A percentile compares a stretch with the other conserved stretches of the same genome.
Evolutionary conservation across 208 protist genomes (phyloP).

Genomic region (Trichomonas tenax): DNA sequence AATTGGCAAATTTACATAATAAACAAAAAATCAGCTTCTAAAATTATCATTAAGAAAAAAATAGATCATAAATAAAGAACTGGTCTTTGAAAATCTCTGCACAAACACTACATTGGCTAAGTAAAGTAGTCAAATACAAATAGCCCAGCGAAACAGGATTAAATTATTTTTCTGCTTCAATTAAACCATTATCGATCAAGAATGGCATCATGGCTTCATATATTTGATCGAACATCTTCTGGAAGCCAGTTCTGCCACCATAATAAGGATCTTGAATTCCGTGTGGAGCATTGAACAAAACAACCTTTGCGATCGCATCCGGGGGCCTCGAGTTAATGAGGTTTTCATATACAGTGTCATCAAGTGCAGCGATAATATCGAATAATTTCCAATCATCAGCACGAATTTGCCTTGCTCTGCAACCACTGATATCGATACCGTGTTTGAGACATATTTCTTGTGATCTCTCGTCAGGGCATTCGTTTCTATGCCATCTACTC

Average conservation of each 20-base stretch:
- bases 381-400: not conserved
- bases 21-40: too few relatives aligned
- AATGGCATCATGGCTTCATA: not conserved
- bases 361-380: not conserved
- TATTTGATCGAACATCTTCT: conserved; percentile 1
- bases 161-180: not conserved
- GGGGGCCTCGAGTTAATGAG: not conserved
- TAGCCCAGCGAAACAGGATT: too few relatives aligned
- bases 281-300: not conserved
- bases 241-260: not conserved
- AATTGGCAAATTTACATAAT: too few relatives aligned
- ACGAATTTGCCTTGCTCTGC: not conserved
- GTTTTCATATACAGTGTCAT: not conserved
- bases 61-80: too few relatives aligned
- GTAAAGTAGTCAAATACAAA: too few relatives aligned
- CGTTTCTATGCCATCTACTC: not conserved
- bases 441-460: not conserved
- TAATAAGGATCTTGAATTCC: conserved; percentile 5
- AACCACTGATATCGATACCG: not conserved
- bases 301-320: not conserved
- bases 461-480: not conserved
- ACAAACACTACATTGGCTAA: too few relatives aligned
- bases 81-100: too few relatives aligned
- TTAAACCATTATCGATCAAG: not conserved
- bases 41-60: too few relatives aligned